Evolutionary conservation across 2,329 filamentous ascomycete genomes (phyloP), one percentile per base, ranked within the genome.

Genomic region (Botrytis aclada): DNA sequence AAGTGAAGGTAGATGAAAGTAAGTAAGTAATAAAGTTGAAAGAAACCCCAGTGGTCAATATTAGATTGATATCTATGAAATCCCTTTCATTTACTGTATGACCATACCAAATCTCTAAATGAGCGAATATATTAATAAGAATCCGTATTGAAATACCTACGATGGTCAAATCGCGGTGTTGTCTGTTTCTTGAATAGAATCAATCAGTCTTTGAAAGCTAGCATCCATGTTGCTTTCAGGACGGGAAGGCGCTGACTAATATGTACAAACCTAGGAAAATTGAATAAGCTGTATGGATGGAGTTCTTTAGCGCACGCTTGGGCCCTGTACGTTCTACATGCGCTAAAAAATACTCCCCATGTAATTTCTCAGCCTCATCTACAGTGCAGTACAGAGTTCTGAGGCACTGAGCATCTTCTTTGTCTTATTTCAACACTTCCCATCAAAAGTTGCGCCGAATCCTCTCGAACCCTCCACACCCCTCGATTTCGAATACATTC

Each of bases 151-250:
- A 43, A 54, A 43, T 66, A 60, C 70, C 70, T 67, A 43, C 70
- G 70, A 72, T 56, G 70, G 39, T 71, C 45, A 37, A 72, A 71
- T 72, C 70, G 62, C 47, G 70, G 70, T 71, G 29, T 71, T 71
- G 32, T 51, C 54, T 32, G 54, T 58, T 67, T 67, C 43, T 32
- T 66, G 70, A 60, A 72, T 72, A 67, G 70, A 65, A 25, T 67
- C 70, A n/a, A n/a, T 62, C 37, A 56, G 60, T n/a, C 34, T 47
- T 72, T 67, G 70, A 71, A 63, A 66, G 64, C 43, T 34, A 66
- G 64, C 43, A n/a, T 43, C 25, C 61, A 45, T 66, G 67, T 47
- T 58, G 58, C 69, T 65, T 71, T 71, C 43, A 71, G 45, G 29
- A 61, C n/a, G 67, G 16, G 7, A 70, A 70, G 67, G 20, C 32